Evolutionary conservation across 805 yeast genomes (phyloP).

Genomic region (Candida germanica): DNA sequence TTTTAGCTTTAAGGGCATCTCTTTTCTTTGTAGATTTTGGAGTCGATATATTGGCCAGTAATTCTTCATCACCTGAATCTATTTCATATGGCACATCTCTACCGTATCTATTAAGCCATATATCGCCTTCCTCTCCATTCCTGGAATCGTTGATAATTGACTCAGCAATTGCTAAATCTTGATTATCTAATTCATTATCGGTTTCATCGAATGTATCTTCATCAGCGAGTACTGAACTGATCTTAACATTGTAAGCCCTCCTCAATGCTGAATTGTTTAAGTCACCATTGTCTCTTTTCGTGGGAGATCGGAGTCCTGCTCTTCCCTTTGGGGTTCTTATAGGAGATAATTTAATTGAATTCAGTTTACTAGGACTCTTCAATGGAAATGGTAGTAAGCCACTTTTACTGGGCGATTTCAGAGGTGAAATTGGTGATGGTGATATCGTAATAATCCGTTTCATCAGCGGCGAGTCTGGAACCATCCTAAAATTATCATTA

Average conservation of each 20-base stretch:
- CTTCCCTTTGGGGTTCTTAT: constrained; percentile 41
- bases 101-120: constrained; percentile 13
- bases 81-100: constrained; percentile 15
- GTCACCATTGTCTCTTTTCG: constrained; percentile 31
- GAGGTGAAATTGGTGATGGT: constrained; percentile 5
- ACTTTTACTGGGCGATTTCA: constrained; percentile 3
- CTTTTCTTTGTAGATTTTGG: no score
- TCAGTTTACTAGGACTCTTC: constrained; percentile 2
- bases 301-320: constrained; percentile 47
- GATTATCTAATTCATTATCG: constrained; percentile 26
- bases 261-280: constrained; percentile 48
- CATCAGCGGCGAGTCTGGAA: constrained; percentile 10
- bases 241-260: constrained; percentile 38
- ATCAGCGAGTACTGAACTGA: constrained; percentile 29
- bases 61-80: constrained; percentile 14
- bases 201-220: constrained; percentile 26
- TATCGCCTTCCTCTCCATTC: neutral
- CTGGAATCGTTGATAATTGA: constrained; percentile 24
- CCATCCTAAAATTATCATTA: no score
- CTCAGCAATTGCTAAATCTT: constrained; percentile 47
- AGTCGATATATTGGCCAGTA: neutral
- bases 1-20: no score
- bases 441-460: constrained; percentile 6
- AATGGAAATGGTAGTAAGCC: constrained; percentile 3
- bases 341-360: constrained; percentile 18